A percentile compares a stretch with the other conserved stretches of the same genome.
phyloP scores from a whole-genome alignment of 2,329 filamentous ascomycete genomes.

The Chalaropsis ovoidea region DNA sequence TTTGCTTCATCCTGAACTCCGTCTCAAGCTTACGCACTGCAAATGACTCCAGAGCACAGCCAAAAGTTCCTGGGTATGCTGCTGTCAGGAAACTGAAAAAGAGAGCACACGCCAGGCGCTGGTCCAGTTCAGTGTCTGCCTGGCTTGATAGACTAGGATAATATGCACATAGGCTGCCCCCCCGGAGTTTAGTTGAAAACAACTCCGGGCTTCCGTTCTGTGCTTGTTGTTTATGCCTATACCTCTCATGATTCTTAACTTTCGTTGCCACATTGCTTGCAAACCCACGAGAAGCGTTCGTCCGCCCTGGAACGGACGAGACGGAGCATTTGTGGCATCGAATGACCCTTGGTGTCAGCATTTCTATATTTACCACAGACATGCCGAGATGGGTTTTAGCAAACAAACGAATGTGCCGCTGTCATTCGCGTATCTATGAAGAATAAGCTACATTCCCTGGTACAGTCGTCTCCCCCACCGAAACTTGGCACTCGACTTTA shows the following conservation, averaged over 20 bases:
- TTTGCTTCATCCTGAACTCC: no score
- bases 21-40: neutral
- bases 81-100: neutral
- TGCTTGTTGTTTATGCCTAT: neutral
- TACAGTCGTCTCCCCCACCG: no score
- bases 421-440: neutral
- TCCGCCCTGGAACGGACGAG: no score
- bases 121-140: neutral
- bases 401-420: no score
- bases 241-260: no score
- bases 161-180: neutral
- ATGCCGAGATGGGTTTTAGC: no score
- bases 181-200: neutral
- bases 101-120: neutral
- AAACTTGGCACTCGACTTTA: neutral
- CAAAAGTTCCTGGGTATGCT: conserved; percentile 1
- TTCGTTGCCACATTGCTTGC: no score
- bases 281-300: no score
- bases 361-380: no score
- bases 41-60: neutral
- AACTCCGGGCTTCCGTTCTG: neutral
- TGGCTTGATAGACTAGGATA: neutral
- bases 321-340: no score
- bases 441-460: no score
- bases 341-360: no score